Percentiles rank a stretch among this genome's conserved stretches.
Evolutionary conservation across 1,284 basidiomycete species (phyloP).

Genomic region (Tilletia indica): DNA sequence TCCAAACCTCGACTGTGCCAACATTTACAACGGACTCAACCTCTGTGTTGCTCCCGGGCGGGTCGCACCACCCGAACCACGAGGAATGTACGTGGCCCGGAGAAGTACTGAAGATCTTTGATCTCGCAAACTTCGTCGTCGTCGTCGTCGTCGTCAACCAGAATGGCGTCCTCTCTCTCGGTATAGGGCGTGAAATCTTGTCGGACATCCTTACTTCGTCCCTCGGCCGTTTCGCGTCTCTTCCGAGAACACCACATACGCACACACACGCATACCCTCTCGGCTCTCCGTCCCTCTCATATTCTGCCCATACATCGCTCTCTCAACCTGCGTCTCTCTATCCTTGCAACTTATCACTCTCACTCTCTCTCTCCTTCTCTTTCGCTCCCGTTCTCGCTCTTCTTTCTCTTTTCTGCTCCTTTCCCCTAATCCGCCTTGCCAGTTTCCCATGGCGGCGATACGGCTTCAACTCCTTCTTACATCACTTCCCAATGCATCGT

Average conservation of each 20-base stretch:
- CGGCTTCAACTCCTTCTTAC: neutral
- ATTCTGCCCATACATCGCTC: too few species aligned
- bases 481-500: neutral
- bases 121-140: neutral
- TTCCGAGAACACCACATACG: neutral
- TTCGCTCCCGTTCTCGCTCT: neutral
- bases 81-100: slow-evolving; percentile 8
- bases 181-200: too few species aligned
- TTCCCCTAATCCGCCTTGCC: neutral
- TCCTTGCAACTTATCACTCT: neutral
- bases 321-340: neutral
- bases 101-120: neutral
- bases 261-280: neutral
- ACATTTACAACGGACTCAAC: slow-evolving; percentile 43
- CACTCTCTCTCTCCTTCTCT: neutral
- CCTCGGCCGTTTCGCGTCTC: too few species aligned
- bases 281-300: too few species aligned
- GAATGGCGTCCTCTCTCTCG: too few species aligned
- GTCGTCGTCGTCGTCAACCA: too few species aligned
- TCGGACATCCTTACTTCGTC: too few species aligned
- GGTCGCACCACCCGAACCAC: slow-evolving; percentile 33
- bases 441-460: neutral
- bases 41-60: slow-evolving; percentile 41
- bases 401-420: neutral
- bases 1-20: slow-evolving; percentile 39